phyloP scores from a whole-genome alignment of 345 rosid genomes.

The Physaria fendleri region DNA sequence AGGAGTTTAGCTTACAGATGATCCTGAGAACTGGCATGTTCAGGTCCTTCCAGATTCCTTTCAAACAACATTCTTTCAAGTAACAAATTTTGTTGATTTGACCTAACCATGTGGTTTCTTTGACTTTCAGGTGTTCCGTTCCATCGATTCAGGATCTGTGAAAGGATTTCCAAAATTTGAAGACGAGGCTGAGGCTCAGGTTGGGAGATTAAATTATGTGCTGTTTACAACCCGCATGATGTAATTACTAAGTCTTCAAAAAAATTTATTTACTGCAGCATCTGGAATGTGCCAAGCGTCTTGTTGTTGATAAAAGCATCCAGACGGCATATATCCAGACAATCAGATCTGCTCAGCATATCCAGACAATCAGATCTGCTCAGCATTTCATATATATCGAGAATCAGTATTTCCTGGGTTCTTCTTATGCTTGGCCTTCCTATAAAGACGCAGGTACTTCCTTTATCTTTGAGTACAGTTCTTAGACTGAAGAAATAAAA shows the following conservation, averaged over 20 bases:
- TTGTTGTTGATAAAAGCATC: conserved; percentile 87
- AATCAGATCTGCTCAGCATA: too few species aligned
- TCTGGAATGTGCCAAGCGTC: conserved; percentile 54
- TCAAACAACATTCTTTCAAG: background rate
- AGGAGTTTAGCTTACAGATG: conserved; percentile 54
- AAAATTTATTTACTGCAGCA: conserved; percentile 56
- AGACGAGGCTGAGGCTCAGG: conserved; percentile 42
- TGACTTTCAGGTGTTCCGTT: conserved; percentile 61
- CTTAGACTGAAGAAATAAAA: conserved; percentile 1
- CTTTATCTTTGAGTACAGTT: conserved; percentile 4
- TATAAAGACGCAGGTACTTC: conserved; percentile 73
- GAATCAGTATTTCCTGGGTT: conserved; percentile 97
- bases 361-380: conserved; percentile 96
- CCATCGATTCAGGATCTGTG: conserved; percentile 77
- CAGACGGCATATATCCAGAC: conserved; percentile 93
- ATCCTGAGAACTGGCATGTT: conserved; percentile 75
- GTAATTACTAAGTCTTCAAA: too few species aligned
- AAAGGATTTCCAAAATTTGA: conserved; percentile 69
- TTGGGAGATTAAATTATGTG: conserved; percentile 31
- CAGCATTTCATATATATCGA: conserved; percentile 93
- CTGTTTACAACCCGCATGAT: background rate
- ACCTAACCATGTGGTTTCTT: background rate
- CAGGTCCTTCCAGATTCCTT: conserved; percentile 46
- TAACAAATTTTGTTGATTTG: background rate
- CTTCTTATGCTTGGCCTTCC: conserved; percentile 93